A percentile compares a stretch with the other conserved stretches of the same genome.
These are phyloP conservation scores for Exophiala viscosa DNA, from an alignment of 2,329 filamentous ascomycete genomes.

Conservation along the genomic window DNA sequence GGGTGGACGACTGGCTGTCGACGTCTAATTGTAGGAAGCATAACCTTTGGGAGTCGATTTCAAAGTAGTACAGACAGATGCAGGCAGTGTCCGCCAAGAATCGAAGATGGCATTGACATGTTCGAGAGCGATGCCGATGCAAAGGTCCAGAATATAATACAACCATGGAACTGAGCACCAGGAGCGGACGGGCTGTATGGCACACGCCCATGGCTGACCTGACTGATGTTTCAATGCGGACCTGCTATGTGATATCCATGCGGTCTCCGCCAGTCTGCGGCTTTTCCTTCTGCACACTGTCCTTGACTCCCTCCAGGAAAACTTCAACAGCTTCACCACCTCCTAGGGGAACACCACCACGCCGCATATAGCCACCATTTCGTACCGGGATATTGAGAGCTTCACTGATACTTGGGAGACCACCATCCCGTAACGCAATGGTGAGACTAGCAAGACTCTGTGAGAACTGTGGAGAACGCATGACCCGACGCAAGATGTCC, in stretches of 20 bases:
- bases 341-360: constrained; percentile 77
- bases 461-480: constrained; percentile 84
- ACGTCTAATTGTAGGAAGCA: too few species aligned
- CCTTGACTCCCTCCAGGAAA: constrained; percentile 86
- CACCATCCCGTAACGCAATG: constrained; percentile 82
- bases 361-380: constrained; percentile 76
- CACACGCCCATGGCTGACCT: too few species aligned
- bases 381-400: constrained; percentile 75
- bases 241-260: constrained; percentile 41
- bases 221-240: too few species aligned
- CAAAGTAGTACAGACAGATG: too few species aligned
- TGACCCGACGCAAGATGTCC: constrained; percentile 71
- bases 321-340: constrained; percentile 85
- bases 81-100: too few species aligned
- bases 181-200: too few species aligned
- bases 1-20: too few species aligned
- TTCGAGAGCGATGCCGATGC: too few species aligned
- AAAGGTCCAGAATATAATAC: too few species aligned
- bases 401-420: constrained; percentile 82
- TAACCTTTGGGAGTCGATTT: too few species aligned
- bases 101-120: too few species aligned
- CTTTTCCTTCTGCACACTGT: constrained; percentile 53
- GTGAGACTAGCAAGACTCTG: constrained; percentile 84
- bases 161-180: too few species aligned
- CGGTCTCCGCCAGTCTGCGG: constrained; percentile 29